Evolutionary conservation across 345 rosid genomes (phyloP).

Genomic region (Bruguiera gymnorhiza): DNA sequence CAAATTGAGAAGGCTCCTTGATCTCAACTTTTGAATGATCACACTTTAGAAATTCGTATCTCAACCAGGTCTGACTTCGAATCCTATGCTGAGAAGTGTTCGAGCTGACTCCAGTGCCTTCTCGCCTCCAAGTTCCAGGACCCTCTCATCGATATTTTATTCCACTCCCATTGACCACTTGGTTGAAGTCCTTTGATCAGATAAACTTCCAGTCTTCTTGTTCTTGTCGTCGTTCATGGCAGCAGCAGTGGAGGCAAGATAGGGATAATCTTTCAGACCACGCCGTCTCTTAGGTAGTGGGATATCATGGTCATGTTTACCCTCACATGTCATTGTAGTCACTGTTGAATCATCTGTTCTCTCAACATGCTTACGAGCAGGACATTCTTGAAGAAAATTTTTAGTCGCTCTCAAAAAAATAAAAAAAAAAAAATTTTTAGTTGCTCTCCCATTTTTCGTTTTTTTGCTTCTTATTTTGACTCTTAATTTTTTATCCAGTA

Average conservation of each 20-base stretch:
- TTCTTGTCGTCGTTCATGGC: too few relatives aligned
- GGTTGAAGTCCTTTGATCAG: background rate
- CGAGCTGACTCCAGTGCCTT: constrained; percentile 24
- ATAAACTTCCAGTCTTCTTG: background rate
- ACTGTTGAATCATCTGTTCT: constrained; percentile 11
- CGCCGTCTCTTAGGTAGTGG: constrained; percentile 18
- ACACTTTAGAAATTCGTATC: too few relatives aligned
- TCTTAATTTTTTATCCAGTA: too few relatives aligned
- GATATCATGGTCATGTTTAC: constrained; percentile 25
- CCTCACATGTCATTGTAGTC: constrained; percentile 15
- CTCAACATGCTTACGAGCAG: constrained; percentile 21
- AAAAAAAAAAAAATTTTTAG: too few relatives aligned
- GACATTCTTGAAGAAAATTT: too few relatives aligned
- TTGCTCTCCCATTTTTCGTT: too few relatives aligned
- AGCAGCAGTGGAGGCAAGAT: background rate
- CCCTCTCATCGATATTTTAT: constrained; percentile 15
- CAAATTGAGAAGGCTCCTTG: too few relatives aligned
- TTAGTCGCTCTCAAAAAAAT: too few relatives aligned
- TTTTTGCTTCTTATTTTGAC: too few relatives aligned
- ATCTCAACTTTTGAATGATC: too few relatives aligned
- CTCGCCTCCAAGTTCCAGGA: constrained; percentile 21
- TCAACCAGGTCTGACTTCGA: background rate
- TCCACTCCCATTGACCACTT: background rate
- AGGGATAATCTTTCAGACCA: background rate
- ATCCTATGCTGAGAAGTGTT: constrained; percentile 25